Evolutionary conservation across 2,329 filamentous ascomycete genomes (phyloP).

Genomic region (Trichothecium sympodiale): DNA sequence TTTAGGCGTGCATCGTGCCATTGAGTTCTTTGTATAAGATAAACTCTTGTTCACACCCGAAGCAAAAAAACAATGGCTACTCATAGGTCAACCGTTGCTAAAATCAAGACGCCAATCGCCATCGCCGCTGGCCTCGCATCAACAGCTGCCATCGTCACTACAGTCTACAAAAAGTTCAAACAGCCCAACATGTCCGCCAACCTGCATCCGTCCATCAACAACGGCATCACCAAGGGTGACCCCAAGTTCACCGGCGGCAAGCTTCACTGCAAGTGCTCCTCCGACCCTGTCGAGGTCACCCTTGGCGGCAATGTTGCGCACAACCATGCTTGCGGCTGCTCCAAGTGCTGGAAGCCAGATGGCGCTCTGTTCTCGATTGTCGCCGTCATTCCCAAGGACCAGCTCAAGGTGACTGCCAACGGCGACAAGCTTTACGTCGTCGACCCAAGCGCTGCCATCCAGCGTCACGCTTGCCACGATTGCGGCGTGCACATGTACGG

Average conservation of each 20-base stretch:
- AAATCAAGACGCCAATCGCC: too few relatives aligned
- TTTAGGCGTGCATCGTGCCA: too few relatives aligned
- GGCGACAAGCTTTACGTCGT: slow-evolving; percentile 44
- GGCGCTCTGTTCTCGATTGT: slow-evolving; percentile 55
- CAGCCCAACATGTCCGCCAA: slow-evolving; percentile 4
- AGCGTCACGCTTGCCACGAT: slow-evolving; percentile 47
- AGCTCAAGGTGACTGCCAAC: slow-evolving; percentile 46
- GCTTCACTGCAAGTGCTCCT: slow-evolving; percentile 48
- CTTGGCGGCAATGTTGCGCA: slow-evolving; percentile 49
- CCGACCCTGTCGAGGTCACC: slow-evolving; percentile 44
- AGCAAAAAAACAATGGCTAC: too few relatives aligned
- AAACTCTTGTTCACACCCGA: too few relatives aligned
- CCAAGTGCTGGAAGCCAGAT: slow-evolving; percentile 60
- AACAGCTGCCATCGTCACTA: too few relatives aligned
- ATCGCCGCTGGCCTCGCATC: too few relatives aligned
- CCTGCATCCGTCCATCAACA: slow-evolving; percentile 53
- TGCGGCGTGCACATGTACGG: slow-evolving; percentile 54
- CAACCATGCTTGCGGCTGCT: slow-evolving; percentile 63
- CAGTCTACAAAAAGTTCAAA: slow-evolving; percentile 3
- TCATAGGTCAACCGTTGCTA: too few relatives aligned
- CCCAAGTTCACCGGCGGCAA: slow-evolving; percentile 46
- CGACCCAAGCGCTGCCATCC: slow-evolving; percentile 45
- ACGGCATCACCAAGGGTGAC: slow-evolving; percentile 45
- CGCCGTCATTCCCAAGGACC: slow-evolving; percentile 45
- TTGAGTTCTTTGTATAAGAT: too few relatives aligned